These are phyloP conservation scores for Geotrichum macrosporum DNA, from an alignment of 1,139 yeast genomes.

Conservation along the genomic window DNA sequence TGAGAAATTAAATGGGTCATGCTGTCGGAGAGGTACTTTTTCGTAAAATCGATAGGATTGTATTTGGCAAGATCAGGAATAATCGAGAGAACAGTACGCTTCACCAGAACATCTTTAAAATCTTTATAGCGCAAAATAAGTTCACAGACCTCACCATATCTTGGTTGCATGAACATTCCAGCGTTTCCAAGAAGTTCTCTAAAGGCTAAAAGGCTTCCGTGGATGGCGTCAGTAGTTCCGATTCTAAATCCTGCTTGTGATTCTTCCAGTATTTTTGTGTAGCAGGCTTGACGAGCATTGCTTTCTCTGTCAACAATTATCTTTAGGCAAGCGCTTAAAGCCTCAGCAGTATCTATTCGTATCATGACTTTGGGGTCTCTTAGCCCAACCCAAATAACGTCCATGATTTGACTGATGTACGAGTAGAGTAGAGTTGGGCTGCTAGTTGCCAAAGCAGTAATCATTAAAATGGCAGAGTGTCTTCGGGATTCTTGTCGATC, in stretches of 20 bases:
- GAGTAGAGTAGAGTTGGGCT: slow-evolving; percentile 81
- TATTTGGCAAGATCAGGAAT: slow-evolving; percentile 80
- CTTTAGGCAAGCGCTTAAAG: slow-evolving; percentile 70
- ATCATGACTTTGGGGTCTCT: slow-evolving; percentile 72
- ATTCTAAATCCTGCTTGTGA: slow-evolving; percentile 38
- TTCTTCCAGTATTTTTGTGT: slow-evolving; percentile 62
- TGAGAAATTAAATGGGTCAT: slow-evolving; percentile 74
- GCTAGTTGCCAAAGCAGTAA: slow-evolving; percentile 78
- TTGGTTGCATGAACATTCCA: slow-evolving; percentile 63
- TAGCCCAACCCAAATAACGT: slow-evolving; percentile 81
- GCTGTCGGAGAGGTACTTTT: slow-evolving; percentile 74
- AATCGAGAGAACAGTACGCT: slow-evolving; percentile 77
- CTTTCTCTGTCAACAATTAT: slow-evolving; percentile 77
- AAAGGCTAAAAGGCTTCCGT: slow-evolving; percentile 80
- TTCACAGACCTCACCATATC: slow-evolving; percentile 74
- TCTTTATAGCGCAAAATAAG: slow-evolving; percentile 70
- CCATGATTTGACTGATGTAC: slow-evolving; percentile 72
- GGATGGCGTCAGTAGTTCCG: slow-evolving; percentile 63
- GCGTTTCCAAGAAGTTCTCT: slow-evolving; percentile 69
- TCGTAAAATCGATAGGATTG: slow-evolving; percentile 72
- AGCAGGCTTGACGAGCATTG: slow-evolving; percentile 70
- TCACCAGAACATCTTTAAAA: slow-evolving; percentile 66
- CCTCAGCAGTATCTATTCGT: slow-evolving; percentile 78
- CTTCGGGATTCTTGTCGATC: slow-evolving; percentile 75
- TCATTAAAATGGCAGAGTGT: slow-evolving; percentile 84